phyloP scores from a whole-genome alignment of 2,329 filamentous ascomycete species.

The Dactylellina leptospora region DNA sequence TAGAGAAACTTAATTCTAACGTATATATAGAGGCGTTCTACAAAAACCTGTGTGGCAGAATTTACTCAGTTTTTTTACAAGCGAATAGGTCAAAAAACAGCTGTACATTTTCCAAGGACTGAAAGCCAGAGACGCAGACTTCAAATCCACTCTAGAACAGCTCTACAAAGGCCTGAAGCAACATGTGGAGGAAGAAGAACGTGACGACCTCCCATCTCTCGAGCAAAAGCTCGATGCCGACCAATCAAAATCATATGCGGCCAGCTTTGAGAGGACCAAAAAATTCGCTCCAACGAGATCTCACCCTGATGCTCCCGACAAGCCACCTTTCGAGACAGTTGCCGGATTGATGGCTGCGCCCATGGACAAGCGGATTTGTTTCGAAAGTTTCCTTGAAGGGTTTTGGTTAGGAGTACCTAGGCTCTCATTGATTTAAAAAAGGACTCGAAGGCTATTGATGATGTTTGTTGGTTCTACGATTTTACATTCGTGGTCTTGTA shows the following conservation, averaged over 20 bases:
- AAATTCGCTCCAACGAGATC: conserved; percentile 66
- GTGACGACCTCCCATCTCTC: conserved; percentile 64
- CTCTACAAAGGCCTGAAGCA: conserved; percentile 62
- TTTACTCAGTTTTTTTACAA: too few species aligned
- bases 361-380: conserved; percentile 68
- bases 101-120: conserved; percentile 66
- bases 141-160: conserved; percentile 61
- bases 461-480: too few species aligned
- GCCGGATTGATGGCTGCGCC: conserved; percentile 67
- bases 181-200: conserved; percentile 67
- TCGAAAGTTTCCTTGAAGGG: conserved; percentile 67
- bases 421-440: too few species aligned
- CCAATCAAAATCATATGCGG: conserved; percentile 60
- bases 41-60: too few species aligned
- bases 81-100: conserved; percentile 65
- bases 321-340: conserved; percentile 68
- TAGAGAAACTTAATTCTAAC: background rate
- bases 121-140: conserved; percentile 61
- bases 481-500: too few species aligned
- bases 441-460: too few species aligned
- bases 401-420: too few species aligned
- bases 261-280: conserved; percentile 66
- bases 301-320: conserved; percentile 65
- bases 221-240: conserved; percentile 61
- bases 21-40: background rate